These are phyloP conservation scores for Cladophialophora bantiana DNA, from an alignment of 2,329 filamentous ascomycete species.

Conservation along the genomic window DNA sequence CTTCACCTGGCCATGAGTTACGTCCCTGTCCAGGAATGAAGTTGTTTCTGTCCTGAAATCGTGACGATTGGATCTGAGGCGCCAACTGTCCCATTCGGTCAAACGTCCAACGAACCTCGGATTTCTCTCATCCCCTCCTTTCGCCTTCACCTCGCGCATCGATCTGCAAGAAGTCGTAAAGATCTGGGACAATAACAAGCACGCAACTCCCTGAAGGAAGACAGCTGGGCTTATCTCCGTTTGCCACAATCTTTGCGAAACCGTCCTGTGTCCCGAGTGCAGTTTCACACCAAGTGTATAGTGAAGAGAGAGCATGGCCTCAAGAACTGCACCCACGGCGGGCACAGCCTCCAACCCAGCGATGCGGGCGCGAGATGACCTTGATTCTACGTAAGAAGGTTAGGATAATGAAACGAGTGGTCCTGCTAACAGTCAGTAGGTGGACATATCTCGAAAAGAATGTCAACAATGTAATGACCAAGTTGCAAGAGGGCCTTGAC, in stretches of 20 bases:
- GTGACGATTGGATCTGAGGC: neutral
- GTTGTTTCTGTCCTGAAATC: neutral
- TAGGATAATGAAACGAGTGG: neutral
- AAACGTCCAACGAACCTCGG: neutral
- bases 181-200: neutral
- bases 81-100: neutral
- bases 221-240: neutral
- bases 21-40: neutral
- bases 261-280: neutral
- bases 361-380: slow-evolving; percentile 54
- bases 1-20: neutral
- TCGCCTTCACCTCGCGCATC: neutral
- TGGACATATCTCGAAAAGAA: slow-evolving; percentile 90
- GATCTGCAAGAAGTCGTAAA: neutral
- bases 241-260: neutral
- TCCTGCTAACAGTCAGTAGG: slow-evolving; percentile 55
- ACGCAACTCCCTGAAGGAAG: neutral
- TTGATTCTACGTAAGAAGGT: slow-evolving; percentile 64
- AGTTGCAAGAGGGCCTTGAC: slow-evolving; percentile 89
- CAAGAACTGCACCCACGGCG: slow-evolving; percentile 13
- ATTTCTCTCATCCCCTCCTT: neutral
- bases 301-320: neutral
- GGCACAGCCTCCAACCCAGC: slow-evolving; percentile 34
- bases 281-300: neutral
- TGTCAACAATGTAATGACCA: slow-evolving; percentile 91